Base-by-base conservation (phyloP, 2,329 filamentous ascomycete genomes). In the Rhytidhysteron rufulum region DNA sequence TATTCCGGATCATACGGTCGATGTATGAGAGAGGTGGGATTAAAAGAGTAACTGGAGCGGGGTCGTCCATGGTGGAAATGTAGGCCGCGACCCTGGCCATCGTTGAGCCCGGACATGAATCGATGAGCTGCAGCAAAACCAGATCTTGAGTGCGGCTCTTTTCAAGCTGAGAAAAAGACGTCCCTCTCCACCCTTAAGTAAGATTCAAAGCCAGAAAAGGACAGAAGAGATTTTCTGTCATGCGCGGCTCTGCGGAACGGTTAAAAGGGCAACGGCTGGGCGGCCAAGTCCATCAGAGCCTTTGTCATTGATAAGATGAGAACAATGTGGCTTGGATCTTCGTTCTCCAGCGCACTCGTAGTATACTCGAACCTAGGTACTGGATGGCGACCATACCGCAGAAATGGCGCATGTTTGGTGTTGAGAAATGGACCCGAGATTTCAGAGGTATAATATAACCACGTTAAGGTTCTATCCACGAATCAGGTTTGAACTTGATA, bases 231-330 rank as follows among this genome's bases (percentile, higher is more conserved):
- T 20, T 39, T 38, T 9, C 31, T 31, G 18, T 30, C 40, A 39
- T 33, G 22, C 25, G 39, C 46, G 46, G 46, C 33, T 31, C 38
- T 31, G 37, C 19, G 48, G 46, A 45, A 40, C 48, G 48, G 48
- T 13, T 51, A 51, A 51, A 51, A 37, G 44, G 39, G 32, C 22
- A 44, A 44, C 40, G 24, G 41, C 39, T 45, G 34, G 41, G 46
- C 42, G 16, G 36, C 38, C 37, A 39, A 42, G 45, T 34, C 21
- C 13, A 16, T 31, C 37, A 44, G 41, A 37, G 29, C 32, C 30
- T 15, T 18, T 31, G 37, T 31, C 27, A 29, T 39, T 42, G 37
- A 34, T 37, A 19, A 24, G 42, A 24, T 15, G 20, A 37, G 25
- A 13, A 15, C 24, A 43, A 29, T 37, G 34, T 19, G 25, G 34